phyloP scores from a whole-genome alignment of 1,284 basidiomycete genomes.

The Uromyces viciae-fabae region DNA sequence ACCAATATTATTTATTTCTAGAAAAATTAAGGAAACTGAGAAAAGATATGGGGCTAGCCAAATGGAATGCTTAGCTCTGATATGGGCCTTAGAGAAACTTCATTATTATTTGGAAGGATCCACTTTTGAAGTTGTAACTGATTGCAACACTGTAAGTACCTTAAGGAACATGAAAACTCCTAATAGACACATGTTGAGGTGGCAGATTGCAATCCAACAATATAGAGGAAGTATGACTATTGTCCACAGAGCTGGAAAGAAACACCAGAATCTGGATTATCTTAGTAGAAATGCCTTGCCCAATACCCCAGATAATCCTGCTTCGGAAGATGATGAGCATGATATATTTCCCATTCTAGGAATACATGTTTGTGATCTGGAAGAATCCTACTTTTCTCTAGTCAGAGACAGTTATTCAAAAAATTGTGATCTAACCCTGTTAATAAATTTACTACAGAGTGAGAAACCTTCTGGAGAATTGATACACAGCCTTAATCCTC shows the following conservation, averaged over 20 bases:
- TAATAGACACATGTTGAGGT: conserved; percentile 2
- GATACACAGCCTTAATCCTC: background rate
- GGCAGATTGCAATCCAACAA: conserved; percentile 22
- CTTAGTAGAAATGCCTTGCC: background rate
- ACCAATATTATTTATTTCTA: background rate
- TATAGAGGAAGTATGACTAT: conserved; percentile 1
- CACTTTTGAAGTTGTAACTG: background rate
- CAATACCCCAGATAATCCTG: background rate
- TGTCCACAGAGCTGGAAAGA: background rate
- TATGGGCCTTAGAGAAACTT: conserved; percentile 7
- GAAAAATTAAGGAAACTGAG: background rate
- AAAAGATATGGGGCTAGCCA: conserved; percentile 7
- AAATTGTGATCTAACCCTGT: background rate
- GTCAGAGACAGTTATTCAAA: background rate
- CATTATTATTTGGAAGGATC: background rate
- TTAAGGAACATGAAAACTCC: conserved; percentile 6
- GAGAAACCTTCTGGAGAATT: background rate
- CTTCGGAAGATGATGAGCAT: background rate
- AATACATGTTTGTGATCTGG: background rate
- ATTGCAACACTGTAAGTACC: background rate
- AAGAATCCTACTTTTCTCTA: background rate
- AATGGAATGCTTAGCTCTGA: conserved; percentile 4
- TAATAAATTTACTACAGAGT: background rate
- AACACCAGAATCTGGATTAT: background rate
- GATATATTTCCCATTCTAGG: conserved; percentile 1